Conservation (phyloP, 768 basidiomycete genomes). For the Pleurotus salmoneostramineus region DNA sequence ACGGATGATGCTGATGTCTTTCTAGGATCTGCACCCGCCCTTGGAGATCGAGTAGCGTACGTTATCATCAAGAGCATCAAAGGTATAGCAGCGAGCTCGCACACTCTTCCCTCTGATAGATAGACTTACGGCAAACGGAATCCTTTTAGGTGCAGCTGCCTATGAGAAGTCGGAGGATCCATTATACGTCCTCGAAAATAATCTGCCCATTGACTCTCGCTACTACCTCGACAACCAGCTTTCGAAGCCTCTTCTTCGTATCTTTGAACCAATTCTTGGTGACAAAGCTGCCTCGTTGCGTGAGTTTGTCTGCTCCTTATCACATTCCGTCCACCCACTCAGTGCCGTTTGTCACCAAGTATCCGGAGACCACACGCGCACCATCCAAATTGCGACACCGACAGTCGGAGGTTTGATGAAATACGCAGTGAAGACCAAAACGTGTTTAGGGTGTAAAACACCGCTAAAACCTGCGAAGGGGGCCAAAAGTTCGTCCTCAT, state of each 20-base stretch:
- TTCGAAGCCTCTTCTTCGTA: conserved; percentile 93
- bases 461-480: conserved; percentile 78
- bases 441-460: conserved; percentile 95
- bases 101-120: background rate
- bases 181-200: conserved; percentile 95
- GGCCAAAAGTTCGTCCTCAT: conserved; percentile 47
- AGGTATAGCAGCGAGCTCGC: conserved; percentile 38
- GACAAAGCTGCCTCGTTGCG: conserved; percentile 84
- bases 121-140: background rate
- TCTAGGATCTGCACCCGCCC: conserved; percentile 88
- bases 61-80: conserved; percentile 97
- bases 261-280: conserved; percentile 96
- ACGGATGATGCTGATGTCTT: background rate
- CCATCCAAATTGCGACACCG: conserved; percentile 95
- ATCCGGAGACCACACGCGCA: conserved; percentile 92
- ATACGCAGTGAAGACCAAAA: conserved; percentile 94
- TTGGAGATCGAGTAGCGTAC: conserved; percentile 98
- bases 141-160: conserved; percentile 81
- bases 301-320: conserved; percentile 32
- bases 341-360: conserved; percentile 42
- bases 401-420: conserved; percentile 98
- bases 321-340: conserved; percentile 6
- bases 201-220: conserved; percentile 95
- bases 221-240: conserved; percentile 99
- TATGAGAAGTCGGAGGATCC: conserved; percentile 99